Evolutionary conservation across 805 yeast species (phyloP).

Genomic region (Starmerella cellae): DNA sequence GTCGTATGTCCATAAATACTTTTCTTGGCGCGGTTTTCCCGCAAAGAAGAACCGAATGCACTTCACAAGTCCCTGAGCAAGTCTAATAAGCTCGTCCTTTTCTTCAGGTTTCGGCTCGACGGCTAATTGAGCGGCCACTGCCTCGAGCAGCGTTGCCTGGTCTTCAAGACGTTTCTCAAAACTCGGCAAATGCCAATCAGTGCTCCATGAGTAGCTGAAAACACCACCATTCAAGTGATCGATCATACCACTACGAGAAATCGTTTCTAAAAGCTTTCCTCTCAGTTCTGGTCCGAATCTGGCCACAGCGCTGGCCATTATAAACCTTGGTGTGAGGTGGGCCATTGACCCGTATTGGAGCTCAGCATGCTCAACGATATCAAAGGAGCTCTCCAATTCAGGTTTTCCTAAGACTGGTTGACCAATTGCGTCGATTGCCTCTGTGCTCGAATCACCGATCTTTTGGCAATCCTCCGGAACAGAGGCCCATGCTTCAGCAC

Average conservation of each 20-base stretch:
- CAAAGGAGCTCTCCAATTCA: constrained; percentile 2
- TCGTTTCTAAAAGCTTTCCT: constrained; percentile 21
- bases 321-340: constrained; percentile 28
- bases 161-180: constrained; percentile 31
- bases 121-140: constrained; percentile 20
- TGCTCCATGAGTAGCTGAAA: constrained; percentile 28
- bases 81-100: constrained; percentile 3
- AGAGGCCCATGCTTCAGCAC: constrained; percentile 24
- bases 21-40: neutral
- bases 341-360: constrained; percentile 8
- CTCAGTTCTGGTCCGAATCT: constrained; percentile 20
- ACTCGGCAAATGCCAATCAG: constrained; percentile 32
- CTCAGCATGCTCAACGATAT: constrained; percentile 2
- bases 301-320: constrained; percentile 19
- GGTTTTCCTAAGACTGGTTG: neutral
- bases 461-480: constrained; percentile 23
- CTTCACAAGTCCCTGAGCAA: constrained; percentile 17
- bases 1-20: constrained; percentile 27
- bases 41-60: neutral
- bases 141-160: constrained; percentile 28
- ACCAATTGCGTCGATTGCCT: constrained; percentile 15
- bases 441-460: constrained; percentile 22
- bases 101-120: neutral
- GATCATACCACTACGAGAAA: constrained; percentile 29
- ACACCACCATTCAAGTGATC: constrained; percentile 31